These are phyloP conservation scores for Globisporangium iwayamae DNA, from an alignment of 352 stramenopile species.

Conservation along the genomic window DNA sequence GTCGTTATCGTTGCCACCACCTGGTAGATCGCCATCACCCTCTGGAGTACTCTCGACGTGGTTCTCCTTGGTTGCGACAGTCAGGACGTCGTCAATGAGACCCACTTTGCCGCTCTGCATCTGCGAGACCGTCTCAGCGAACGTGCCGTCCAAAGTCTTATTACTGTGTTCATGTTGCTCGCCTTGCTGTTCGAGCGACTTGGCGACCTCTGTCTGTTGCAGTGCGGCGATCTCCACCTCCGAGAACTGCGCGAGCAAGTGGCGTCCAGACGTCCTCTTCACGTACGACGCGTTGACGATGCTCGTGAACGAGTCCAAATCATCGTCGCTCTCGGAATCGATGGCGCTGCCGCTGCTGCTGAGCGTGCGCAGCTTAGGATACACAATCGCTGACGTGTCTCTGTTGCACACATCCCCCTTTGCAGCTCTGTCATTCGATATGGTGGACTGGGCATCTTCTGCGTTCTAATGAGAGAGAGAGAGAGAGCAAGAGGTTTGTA, in stretches of 20 bases:
- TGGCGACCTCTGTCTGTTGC: conserved; percentile 1
- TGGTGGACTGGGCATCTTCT: not conserved
- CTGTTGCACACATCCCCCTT: not conserved
- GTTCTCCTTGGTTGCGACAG: not conserved
- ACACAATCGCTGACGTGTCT: conserved; percentile 4
- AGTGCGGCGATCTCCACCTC: conserved; percentile 29
- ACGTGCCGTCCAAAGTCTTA: not conserved
- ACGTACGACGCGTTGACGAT: conserved; percentile 18
- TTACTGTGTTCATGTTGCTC: not conserved
- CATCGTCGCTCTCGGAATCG: not conserved
- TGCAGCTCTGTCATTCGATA: not conserved
- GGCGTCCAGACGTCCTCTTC: conserved; percentile 27
- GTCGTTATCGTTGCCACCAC: not conserved
- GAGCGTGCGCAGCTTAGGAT: conserved; percentile 4
- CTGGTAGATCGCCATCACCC: not conserved
- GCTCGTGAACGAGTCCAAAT: conserved; percentile 9
- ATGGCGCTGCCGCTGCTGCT: not conserved
- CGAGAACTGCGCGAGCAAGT: conserved; percentile 32
- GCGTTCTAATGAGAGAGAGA: not conserved
- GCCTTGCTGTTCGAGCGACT: not conserved
- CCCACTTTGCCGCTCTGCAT: conserved; percentile 1
- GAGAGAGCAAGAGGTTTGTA: not conserved
- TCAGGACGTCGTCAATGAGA: not conserved
- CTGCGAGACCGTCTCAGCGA: not conserved
- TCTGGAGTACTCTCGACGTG: not conserved